Percentiles rank a stretch among this genome's conserved stretches.
phyloP scores from a whole-genome alignment of 164 flowering plant genomes.

The Piper betle region DNA sequence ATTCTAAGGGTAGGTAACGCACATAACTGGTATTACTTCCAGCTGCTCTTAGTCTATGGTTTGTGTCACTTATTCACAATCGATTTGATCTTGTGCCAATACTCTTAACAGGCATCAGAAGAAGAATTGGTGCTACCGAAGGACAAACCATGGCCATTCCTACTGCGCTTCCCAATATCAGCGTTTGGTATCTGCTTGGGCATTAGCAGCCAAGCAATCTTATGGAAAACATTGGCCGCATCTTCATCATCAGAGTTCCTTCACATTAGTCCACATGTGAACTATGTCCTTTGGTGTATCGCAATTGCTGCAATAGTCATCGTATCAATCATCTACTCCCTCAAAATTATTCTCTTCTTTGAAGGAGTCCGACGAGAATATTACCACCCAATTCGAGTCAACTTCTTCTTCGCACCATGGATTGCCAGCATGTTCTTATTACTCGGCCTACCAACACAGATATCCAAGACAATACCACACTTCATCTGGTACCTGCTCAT shows the following conservation, averaged over 20 bases:
- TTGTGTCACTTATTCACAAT: neutral
- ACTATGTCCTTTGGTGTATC: constrained; percentile 56
- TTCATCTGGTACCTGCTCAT: constrained; percentile 74
- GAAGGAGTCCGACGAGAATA: constrained; percentile 85
- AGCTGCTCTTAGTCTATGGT: neutral
- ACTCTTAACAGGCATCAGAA: constrained; percentile 42
- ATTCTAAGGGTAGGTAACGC: constrained; percentile 42
- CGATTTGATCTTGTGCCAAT: neutral
- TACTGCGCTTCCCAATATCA: constrained; percentile 71
- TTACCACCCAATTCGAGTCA: constrained; percentile 74
- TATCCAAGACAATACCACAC: constrained; percentile 20
- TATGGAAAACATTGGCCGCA: constrained; percentile 72
- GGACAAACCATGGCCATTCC: constrained; percentile 79
- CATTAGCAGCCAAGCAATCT: constrained; percentile 77
- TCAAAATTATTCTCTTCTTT: constrained; percentile 55
- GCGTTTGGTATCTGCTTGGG: constrained; percentile 86
- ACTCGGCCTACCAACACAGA: constrained; percentile 46
- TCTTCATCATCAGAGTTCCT: constrained; percentile 55
- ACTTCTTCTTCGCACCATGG: constrained; percentile 92
- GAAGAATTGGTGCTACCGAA: constrained; percentile 53
- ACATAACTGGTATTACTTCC: neutral
- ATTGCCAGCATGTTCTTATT: constrained; percentile 51
- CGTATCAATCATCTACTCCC: constrained; percentile 30
- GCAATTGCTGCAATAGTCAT: constrained; percentile 34
- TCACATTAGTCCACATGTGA: constrained; percentile 35